phyloP scores from a whole-genome alignment of 2,329 filamentous ascomycete species.

The Cladosporium sp. region DNA sequence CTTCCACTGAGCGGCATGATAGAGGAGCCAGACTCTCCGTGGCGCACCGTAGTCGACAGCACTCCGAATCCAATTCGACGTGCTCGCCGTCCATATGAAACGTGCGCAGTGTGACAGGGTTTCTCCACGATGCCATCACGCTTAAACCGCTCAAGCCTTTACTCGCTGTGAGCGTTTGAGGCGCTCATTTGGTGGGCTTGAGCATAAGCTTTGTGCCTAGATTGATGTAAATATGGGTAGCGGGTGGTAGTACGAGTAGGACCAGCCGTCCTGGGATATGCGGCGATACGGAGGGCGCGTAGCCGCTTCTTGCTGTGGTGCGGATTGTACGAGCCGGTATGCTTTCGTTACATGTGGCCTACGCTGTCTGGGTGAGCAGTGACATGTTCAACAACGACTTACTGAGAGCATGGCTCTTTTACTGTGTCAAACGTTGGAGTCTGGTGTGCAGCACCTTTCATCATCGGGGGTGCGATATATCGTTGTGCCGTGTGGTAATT shows the following conservation, averaged over 20 bases:
- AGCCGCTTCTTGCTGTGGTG: background rate
- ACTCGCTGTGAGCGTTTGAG: background rate
- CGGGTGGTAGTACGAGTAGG: background rate
- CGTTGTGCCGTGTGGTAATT: constrained; percentile 1
- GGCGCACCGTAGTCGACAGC: background rate
- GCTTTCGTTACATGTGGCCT: background rate
- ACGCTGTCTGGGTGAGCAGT: background rate
- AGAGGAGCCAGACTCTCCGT: background rate
- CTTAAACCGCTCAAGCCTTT: background rate
- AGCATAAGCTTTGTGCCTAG: background rate
- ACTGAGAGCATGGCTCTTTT: background rate
- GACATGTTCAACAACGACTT: background rate
- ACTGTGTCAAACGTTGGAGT: background rate
- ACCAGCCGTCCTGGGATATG: background rate
- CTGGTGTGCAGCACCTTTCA: background rate
- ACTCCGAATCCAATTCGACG: background rate
- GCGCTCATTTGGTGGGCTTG: background rate
- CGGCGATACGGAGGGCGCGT: background rate
- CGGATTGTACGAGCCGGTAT: background rate
- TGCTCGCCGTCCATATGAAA: background rate
- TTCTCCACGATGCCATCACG: background rate
- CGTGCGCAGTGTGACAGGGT: background rate
- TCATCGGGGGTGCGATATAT: background rate
- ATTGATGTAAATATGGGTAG: background rate
- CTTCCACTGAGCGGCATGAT: background rate